These are phyloP conservation scores for Allium cepa DNA, from an alignment of 106 monocot genomes.

Conservation along the genomic window DNA sequence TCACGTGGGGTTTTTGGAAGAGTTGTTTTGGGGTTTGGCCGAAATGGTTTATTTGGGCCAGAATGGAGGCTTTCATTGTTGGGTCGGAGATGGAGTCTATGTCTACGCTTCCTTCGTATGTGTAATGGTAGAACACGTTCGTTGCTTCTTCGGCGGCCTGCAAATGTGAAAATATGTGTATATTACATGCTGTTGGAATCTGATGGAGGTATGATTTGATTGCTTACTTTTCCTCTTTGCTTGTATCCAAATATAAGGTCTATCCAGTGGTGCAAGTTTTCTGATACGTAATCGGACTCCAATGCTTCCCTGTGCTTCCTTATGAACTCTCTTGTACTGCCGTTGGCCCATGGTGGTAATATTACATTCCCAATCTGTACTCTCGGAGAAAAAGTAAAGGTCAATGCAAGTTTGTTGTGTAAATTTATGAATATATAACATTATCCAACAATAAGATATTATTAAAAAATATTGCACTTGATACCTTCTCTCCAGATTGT, in stretches of 20 bases:
- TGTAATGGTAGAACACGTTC: conserved; percentile 98
- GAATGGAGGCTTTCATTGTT: conserved; percentile 93
- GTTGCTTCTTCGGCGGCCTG: conserved; percentile 97
- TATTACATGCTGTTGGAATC: neutral
- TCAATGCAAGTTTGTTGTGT: too few relatives aligned
- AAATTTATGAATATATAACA: too few relatives aligned
- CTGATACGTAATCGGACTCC: conserved; percentile 97
- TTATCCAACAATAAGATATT: too few relatives aligned
- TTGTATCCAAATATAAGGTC: conserved; percentile 98
- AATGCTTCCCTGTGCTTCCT: conserved; percentile 95
- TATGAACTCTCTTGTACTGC: conserved; percentile 90
- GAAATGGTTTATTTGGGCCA: conserved; percentile 98
- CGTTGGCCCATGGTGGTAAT: conserved; percentile 92
- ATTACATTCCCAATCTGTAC: conserved; percentile 86
- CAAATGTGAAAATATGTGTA: neutral
- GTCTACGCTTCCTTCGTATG: conserved; percentile 95
- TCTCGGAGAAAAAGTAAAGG: neutral
- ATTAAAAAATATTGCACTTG: neutral
- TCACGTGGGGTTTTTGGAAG: conserved; percentile 76
- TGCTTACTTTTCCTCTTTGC: conserved; percentile 85
- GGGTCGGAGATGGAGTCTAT: conserved; percentile 92
- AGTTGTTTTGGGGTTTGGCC: conserved; percentile 98
- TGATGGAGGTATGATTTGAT: neutral
- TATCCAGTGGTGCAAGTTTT: conserved; percentile 99
- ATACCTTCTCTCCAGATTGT: conserved; percentile 97